Base-by-base conservation (phyloP, 257 asterid genomes). In the Scutellaria galericulata region DNA sequence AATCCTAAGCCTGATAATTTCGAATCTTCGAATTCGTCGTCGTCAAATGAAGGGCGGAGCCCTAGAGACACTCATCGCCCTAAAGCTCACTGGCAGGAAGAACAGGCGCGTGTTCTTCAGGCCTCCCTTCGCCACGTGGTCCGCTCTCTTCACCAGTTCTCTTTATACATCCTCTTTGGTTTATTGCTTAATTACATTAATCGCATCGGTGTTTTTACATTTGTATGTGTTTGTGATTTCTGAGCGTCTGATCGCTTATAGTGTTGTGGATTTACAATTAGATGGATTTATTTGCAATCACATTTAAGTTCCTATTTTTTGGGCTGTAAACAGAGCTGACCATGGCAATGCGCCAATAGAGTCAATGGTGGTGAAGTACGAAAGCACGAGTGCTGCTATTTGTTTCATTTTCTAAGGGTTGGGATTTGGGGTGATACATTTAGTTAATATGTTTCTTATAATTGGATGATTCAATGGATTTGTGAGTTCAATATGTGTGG, bases 71-170 rank as follows among this genome's bases (percentile, higher is more conserved):
- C 77, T 12, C 53, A 80, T 2, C 59, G 77, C 50, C 87, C 82
- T 47, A 87, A 77, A 76, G 77, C 88, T 76, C 85, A 80, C 40
- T 89, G 94, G 88, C 84, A 83, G 73, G 92, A 89, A 53, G 90
- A 89, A 70, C 91, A 91, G 78, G 93, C 86, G 62, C 93, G 91
- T 37, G 96, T 91, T 75, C 93, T 93, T 66, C 83, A 71, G n/a
- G 96, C 97, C 11, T 88, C 97, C 40, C 90, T 89, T 40, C 68
- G 64, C 71, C 96, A 91, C 80, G 97, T 91, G 93, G 98, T 93
- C 8, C 37, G 83, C 37, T 69, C 35, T 61, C 74, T 47, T 24
- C 48, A 12, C 47, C 20, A 6, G 35, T 15, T 22, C 7, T 13
- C 18, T 31, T 22, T 9, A 12, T 47, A 27, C 6, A 0, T 75